A percentile compares a stretch with the other conserved stretches of the same genome.
Conservation (phyloP, 78 protist genomes). For the Diacronema lutheri region DNA sequence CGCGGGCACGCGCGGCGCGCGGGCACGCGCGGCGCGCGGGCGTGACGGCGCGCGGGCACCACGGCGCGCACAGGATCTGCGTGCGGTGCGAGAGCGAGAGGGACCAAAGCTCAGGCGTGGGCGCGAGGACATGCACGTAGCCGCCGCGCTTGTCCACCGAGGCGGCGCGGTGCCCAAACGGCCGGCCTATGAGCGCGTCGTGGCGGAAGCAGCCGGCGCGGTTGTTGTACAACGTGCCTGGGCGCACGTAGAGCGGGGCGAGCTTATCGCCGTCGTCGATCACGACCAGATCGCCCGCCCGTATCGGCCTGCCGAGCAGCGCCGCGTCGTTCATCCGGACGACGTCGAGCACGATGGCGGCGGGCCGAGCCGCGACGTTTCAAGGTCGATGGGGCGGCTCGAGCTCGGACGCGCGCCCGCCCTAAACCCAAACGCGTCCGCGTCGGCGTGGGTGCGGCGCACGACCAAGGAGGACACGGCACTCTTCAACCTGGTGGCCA, state of each 20-base stretch:
- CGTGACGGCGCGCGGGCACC: too few relatives aligned
- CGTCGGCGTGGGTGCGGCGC: too few relatives aligned
- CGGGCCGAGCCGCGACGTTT: too few relatives aligned
- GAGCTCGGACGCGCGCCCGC: too few relatives aligned
- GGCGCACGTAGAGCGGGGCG: not conserved
- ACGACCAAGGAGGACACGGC: too few relatives aligned
- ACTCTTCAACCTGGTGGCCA: too few relatives aligned
- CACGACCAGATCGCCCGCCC: not conserved
- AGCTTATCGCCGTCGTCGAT: not conserved
- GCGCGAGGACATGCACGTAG: slow-evolving; percentile 16
- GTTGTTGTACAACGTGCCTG: not conserved
- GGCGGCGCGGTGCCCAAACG: not conserved
- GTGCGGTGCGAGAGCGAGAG: slow-evolving; percentile 71
- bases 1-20: too few relatives aligned
- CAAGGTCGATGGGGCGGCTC: too few relatives aligned
- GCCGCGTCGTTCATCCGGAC: too few relatives aligned
- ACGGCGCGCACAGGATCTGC: slow-evolving; percentile 76
- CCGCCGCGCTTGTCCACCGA: not conserved
- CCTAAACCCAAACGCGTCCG: too few relatives aligned
- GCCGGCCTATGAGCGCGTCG: not conserved
- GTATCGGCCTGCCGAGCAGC: not conserved
- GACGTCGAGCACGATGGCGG: too few relatives aligned
- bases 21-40: too few relatives aligned
- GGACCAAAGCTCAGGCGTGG: slow-evolving; percentile 79
- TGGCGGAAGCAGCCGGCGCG: not conserved